Base-by-base conservation (phyloP, 768 basidiomycete species). In the Auriscalpium orientale region DNA sequence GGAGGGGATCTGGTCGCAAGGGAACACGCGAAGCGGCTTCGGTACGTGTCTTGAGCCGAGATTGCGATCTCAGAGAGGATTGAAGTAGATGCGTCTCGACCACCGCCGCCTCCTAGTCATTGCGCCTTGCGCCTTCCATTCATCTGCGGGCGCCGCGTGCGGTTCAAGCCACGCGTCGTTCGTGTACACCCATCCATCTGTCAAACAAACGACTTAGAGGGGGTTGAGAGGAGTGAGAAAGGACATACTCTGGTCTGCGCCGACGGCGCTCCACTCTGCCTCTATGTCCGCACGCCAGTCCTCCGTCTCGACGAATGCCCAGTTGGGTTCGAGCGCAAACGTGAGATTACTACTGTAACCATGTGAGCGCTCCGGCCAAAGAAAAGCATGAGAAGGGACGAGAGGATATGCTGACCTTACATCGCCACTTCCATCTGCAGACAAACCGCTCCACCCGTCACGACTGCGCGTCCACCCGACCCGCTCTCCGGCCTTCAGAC, bases 121-220 rank as follows among this genome's bases (percentile, higher is more conserved):
- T 1, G 68, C 76, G 4, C 75, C 73, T 0, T 60, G 46, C 44
- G 72, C 72, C 60, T 70, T 76, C 67, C 71, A 79, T 57, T 64
- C 74, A 53, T 69, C 70, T 73, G 73, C 43, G 68, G 74, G 65
- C 67, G 59, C 59, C 65, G 70, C 40, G 66, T 70, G 54, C 11
- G 81, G 73, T 55, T 83, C 75, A 5, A 80, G 71, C 91, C 90
- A 92, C 0, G 77, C 71, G 56, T 90, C 89, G 58, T 89, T 87
- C 8, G 85, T 85, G 63, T 91, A 91, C 13, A 87, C 80, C 89
- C 91, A 92, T 3, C 88, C 90, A 62, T 82, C 87, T 84, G 38
- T 18, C 34, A 57, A 15, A 34, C 11, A 35, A 45, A 44, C 12
- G 21, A 6, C n/a, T 63, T 61, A 49, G 35, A 66, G 67, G 67